These are phyloP conservation scores for Athelia sp. DNA, from an alignment of 1,284 basidiomycete genomes.

Conservation along the genomic window DNA sequence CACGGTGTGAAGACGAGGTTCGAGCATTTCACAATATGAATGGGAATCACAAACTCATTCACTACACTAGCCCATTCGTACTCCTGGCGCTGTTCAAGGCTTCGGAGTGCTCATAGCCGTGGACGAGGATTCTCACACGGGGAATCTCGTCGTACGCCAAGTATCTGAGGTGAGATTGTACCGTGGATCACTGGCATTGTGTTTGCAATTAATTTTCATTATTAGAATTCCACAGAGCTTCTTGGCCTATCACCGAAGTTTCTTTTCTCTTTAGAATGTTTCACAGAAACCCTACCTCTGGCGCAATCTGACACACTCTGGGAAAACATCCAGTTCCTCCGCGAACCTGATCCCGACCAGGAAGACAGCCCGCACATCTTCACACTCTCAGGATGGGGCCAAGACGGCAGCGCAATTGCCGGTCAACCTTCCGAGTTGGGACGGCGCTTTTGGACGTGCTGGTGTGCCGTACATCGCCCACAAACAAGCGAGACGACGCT, in stretches of 20 bases:
- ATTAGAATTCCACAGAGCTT: slow-evolving; percentile 59
- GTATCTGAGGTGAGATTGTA: slow-evolving; percentile 82
- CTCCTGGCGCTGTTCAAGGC: slow-evolving; percentile 82
- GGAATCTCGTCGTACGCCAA: slow-evolving; percentile 64
- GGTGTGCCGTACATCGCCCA: slow-evolving; percentile 78
- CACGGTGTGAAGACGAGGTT: slow-evolving; percentile 81
- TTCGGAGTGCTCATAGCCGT: slow-evolving; percentile 82
- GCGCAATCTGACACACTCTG: slow-evolving; percentile 70
- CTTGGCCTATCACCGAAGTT: slow-evolving; percentile 76
- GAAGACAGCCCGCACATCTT: slow-evolving; percentile 69
- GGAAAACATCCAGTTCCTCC: slow-evolving; percentile 73
- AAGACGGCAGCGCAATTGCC: slow-evolving; percentile 46
- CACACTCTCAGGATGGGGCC: slow-evolving; percentile 66
- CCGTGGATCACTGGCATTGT: no score
- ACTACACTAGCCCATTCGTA: slow-evolving; percentile 64
- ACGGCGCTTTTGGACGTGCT: slow-evolving; percentile 72
- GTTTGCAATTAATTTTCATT: no score
- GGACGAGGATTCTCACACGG: slow-evolving; percentile 56
- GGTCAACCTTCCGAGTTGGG: slow-evolving; percentile 24
- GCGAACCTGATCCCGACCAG: slow-evolving; percentile 42
- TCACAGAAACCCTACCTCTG: slow-evolving; percentile 70
- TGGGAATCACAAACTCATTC: no score
- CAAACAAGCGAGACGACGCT: slow-evolving; percentile 12
- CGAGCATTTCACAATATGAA: no score
- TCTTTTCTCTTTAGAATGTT: slow-evolving; percentile 75